These are phyloP conservation scores for Jackrogersella minutella DNA, from an alignment of 495 filamentous ascomycete genomes.

Conservation along the genomic window DNA sequence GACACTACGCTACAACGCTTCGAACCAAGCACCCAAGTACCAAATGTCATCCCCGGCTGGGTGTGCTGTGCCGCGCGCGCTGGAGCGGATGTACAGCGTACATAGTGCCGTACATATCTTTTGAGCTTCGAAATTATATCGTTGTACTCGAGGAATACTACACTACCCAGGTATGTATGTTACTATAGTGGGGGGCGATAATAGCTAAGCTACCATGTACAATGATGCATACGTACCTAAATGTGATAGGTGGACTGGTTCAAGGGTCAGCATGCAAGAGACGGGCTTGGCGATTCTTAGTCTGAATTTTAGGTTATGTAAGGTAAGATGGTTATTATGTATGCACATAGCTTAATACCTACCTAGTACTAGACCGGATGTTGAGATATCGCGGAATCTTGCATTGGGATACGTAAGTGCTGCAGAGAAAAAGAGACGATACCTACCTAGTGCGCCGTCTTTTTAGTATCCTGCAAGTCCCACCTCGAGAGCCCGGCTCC, in stretches of 20 bases:
- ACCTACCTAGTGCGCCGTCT: slow-evolving; percentile 33
- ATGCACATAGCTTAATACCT: not conserved
- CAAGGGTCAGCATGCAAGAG: slow-evolving; percentile 37
- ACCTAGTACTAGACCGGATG: slow-evolving; percentile 12
- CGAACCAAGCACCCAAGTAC: slow-evolving; percentile 22
- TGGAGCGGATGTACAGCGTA: slow-evolving; percentile 17
- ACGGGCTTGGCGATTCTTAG: slow-evolving; percentile 42
- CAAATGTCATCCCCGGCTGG: slow-evolving; percentile 17
- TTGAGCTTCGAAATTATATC: slow-evolving; percentile 9
- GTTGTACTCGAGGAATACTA: slow-evolving; percentile 25
- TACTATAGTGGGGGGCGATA: slow-evolving; percentile 24
- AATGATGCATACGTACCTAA: slow-evolving; percentile 25
- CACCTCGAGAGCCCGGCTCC: slow-evolving; percentile 39
- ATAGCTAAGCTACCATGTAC: slow-evolving; percentile 32
- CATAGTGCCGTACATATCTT: not conserved
- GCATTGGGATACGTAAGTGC: slow-evolving; percentile 46
- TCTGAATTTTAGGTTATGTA: slow-evolving; percentile 41
- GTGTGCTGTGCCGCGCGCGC: slow-evolving; percentile 22
- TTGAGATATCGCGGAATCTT: slow-evolving; percentile 45
- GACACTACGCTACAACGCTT: slow-evolving; percentile 24
- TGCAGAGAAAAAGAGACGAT: slow-evolving; percentile 28
- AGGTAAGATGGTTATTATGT: slow-evolving; percentile 16
- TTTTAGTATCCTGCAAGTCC: slow-evolving; percentile 36
- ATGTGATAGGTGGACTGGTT: slow-evolving; percentile 20
- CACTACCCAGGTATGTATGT: too few species aligned